These are phyloP conservation scores for Actinomortierella wolfii DNA, from an alignment of 371 early-diverging fungal species.

Conservation along the genomic window DNA sequence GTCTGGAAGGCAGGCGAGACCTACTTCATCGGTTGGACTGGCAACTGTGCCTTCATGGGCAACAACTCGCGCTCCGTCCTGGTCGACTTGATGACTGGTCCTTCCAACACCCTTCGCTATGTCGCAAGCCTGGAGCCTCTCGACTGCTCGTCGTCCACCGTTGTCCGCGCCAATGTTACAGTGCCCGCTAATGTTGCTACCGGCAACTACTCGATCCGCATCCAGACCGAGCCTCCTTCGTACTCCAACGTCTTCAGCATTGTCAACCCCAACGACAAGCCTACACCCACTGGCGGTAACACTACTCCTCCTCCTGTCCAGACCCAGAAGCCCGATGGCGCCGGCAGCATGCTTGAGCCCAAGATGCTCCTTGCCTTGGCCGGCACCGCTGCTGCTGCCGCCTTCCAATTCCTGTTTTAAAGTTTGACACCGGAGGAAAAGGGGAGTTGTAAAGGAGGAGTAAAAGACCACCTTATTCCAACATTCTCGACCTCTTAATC, in stretches of 20 bases:
- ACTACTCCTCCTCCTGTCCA: no score
- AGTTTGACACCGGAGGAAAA: no score
- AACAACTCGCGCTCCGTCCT: conserved; percentile 27
- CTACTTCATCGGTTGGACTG: conserved; percentile 39
- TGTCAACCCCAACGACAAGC: conserved; percentile 13
- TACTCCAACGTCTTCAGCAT: conserved; percentile 36
- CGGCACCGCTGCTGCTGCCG: no score
- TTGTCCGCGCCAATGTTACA: conserved; percentile 28
- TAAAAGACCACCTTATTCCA: no score
- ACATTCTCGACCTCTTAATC: no score
- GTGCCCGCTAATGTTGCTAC: conserved; percentile 26
- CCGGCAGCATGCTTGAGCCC: no score
- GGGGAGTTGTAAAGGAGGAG: no score
- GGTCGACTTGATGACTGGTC: conserved; percentile 39
- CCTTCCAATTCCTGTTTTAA: no score
- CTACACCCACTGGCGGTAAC: no score
- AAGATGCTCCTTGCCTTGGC: no score
- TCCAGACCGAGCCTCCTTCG: conserved; percentile 30
- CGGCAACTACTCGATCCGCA: conserved; percentile 32
- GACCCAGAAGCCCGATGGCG: no score
- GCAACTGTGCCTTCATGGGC: conserved; percentile 43
- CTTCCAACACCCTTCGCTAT: conserved; percentile 29
- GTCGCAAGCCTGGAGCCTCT: conserved; percentile 32
- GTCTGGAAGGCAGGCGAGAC: conserved; percentile 36
- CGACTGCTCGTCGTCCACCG: conserved; percentile 31